Conservation (phyloP, 371 early-diverging fungal genomes). For the Circinella minor region DNA sequence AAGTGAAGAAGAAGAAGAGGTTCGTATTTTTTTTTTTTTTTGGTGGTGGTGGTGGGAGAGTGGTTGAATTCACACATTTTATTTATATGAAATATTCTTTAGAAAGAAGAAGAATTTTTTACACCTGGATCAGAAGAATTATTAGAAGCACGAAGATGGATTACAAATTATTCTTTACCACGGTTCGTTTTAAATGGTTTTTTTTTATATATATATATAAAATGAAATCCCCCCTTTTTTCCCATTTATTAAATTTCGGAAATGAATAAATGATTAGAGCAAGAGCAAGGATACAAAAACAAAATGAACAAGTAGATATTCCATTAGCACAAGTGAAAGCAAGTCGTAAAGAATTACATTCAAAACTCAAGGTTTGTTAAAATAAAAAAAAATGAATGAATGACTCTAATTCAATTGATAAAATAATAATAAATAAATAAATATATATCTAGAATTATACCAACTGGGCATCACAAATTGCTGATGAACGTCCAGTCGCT, state of each 20-base stretch:
- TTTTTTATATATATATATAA: neutral
- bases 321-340: slow-evolving; percentile 78
- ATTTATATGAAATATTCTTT: too few species aligned
- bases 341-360: slow-evolving; percentile 79
- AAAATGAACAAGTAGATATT: slow-evolving; percentile 69
- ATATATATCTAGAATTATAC: slow-evolving; percentile 58
- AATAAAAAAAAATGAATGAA: too few species aligned
- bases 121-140: slow-evolving; percentile 80
- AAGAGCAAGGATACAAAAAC: slow-evolving; percentile 67
- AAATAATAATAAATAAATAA: neutral
- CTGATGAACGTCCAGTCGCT: slow-evolving; percentile 89
- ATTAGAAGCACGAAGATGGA: slow-evolving; percentile 71
- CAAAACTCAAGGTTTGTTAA: slow-evolving; percentile 63
- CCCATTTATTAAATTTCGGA: too few species aligned
- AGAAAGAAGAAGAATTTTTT: slow-evolving; percentile 83
- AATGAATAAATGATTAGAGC: slow-evolving; percentile 67
- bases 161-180: slow-evolving; percentile 80
- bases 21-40: neutral
- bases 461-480: slow-evolving; percentile 84
- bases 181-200: slow-evolving; percentile 49
- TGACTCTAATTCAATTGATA: neutral
- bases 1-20: slow-evolving; percentile 56
- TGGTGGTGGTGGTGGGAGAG: too few species aligned
- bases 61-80: too few species aligned
- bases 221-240: neutral